These are phyloP conservation scores for Acer campestre DNA, from an alignment of 345 rosid species.

Conservation along the genomic window DNA sequence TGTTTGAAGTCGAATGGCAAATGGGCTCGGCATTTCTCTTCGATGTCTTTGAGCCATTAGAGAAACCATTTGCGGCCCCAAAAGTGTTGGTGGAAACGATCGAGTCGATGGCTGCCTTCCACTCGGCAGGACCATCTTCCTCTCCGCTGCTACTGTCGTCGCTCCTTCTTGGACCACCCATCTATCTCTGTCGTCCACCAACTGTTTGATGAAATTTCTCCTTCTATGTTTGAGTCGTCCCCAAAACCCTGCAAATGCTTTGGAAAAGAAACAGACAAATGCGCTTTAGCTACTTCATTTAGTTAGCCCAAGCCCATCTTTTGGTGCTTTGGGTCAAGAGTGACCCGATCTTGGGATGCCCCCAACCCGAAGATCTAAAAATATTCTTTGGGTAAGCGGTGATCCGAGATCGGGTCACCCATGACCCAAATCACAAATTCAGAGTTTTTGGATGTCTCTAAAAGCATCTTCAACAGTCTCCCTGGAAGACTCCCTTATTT, in stretches of 20 bases:
- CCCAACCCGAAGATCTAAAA: no score
- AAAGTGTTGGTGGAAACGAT: conserved; percentile 59
- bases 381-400: no score
- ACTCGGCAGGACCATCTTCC: conserved; percentile 68
- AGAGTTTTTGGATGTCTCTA: no score
- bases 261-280: not conserved
- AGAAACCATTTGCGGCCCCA: conserved; percentile 26
- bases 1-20: conserved; percentile 19
- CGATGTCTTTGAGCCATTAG: conserved; percentile 17
- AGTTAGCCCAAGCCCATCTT: not conserved
- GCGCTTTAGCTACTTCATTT: not conserved
- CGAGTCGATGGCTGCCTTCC: conserved; percentile 81
- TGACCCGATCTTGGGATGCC: no score
- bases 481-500: no score
- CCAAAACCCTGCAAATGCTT: not conserved
- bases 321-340: no score
- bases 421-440: no score
- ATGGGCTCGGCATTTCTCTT: not conserved
- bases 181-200: not conserved
- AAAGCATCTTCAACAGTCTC: no score
- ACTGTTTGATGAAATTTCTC: conserved; percentile 14
- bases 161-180: conserved; percentile 37
- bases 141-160: conserved; percentile 55
- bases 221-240: not conserved
- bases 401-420: no score